Conservation (phyloP, 768 basidiomycete species). For the Tulasnella sp. region DNA sequence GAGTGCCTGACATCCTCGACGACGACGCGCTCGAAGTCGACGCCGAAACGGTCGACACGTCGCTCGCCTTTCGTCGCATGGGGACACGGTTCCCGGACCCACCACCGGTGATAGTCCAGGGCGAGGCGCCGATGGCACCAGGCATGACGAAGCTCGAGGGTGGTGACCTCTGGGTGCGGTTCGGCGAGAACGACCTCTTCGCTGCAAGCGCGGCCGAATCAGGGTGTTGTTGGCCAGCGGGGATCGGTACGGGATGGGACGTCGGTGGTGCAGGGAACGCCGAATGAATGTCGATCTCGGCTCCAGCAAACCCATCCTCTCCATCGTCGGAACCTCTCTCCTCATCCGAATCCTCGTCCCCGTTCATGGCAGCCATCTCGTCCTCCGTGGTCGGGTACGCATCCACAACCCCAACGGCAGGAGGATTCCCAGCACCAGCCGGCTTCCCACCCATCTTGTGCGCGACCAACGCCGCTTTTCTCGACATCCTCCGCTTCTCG, state of each 20-base stretch:
- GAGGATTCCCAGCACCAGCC: not conserved
- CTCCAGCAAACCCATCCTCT: not conserved
- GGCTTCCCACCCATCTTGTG: not conserved
- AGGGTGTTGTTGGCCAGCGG: not conserved
- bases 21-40: not conserved
- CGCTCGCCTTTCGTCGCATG: not conserved
- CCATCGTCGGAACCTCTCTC: not conserved
- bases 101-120: not conserved
- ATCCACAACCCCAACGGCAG: not conserved
- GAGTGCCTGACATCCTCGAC: not conserved
- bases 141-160: not conserved
- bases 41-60: not conserved
- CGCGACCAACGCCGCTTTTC: not conserved
- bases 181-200: not conserved
- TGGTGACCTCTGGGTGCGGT: not conserved
- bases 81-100: not conserved
- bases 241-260: not conserved
- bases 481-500: not conserved
- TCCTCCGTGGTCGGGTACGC: not conserved
- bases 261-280: not conserved
- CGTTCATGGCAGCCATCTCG: not conserved
- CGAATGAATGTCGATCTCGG: not conserved
- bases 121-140: not conserved
- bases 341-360: not conserved
- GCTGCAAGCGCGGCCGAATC: not conserved